Base-by-base conservation (phyloP, 345 rosid species). In the Syzygium grande region DNA sequence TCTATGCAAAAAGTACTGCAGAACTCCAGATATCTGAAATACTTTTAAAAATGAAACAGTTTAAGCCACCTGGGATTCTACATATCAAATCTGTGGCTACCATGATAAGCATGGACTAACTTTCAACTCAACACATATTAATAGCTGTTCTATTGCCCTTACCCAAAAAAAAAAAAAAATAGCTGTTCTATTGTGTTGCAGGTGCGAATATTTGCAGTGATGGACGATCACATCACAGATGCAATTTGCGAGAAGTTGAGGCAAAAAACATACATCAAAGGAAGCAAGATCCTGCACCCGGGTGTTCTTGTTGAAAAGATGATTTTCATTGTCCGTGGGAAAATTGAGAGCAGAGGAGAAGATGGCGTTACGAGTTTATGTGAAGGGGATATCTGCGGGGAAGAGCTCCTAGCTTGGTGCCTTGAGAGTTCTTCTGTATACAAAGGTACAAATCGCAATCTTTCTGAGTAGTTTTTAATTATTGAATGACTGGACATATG, bases 381-480 rank as follows among this genome's bases (percentile, higher is more conserved):
- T 2, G 98, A 94, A 87, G 99, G 99, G 25, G 95, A 93, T 86
- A 96, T 92, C 58, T 94, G 96, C 38, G 98, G 98, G 17, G 99
- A 97, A 90, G 99, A 97, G 89, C 99, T 97, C 19, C 94, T 97
- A 84, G 91, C 96, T 17, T 96, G 98, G 99, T 94, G 96, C 89
- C 97, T 96, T 29, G 99, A 95, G 90, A 95, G 94, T 91, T 94
- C 94, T 92, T 92, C 95, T 11, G 91, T 93, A 27, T 89, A 88
- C 90, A 92, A 89, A 83, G 98, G 98, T 95, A 92, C 84, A 17
- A 12, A 38, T 88, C 68, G 2, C 85, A 73, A 80, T 55, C 73
- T 54, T 58, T 58, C 14, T 25, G 87, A 41, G 27, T 23, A 13
- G 87, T 53, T 34, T 61, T 61, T 27, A 61, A 61, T 61, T 61